Evolutionary conservation across 352 stramenopile genomes (phyloP).

Genomic region (Phytophthora cactorum): DNA sequence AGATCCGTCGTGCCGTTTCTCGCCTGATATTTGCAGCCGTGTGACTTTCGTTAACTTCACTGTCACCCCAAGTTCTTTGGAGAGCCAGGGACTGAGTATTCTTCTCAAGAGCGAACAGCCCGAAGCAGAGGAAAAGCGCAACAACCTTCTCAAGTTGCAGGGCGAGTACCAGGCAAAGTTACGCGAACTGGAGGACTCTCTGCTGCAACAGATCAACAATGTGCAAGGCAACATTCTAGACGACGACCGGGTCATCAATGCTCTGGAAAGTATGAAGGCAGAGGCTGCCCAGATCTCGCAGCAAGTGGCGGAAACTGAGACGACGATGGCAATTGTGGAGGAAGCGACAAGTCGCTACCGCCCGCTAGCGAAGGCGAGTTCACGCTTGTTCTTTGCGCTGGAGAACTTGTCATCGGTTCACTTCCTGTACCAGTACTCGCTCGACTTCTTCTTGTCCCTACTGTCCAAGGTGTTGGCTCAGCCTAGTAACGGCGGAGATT

Average conservation of each 20-base stretch:
- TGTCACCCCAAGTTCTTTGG: constrained; percentile 97
- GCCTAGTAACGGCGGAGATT: constrained; percentile 34
- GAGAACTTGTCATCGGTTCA: constrained; percentile 96
- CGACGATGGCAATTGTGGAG: constrained; percentile 86
- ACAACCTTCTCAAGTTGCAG: constrained; percentile 97
- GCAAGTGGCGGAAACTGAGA: constrained; percentile 87
- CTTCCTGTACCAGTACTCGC: constrained; percentile 99
- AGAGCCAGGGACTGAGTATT: constrained; percentile 96
- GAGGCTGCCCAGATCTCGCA: constrained; percentile 97
- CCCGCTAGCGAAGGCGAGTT: constrained; percentile 92
- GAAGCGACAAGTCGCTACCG: constrained; percentile 95
- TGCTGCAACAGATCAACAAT: constrained; percentile 98
- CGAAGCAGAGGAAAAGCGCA: constrained; percentile 97
- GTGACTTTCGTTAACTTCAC: constrained; percentile 99
- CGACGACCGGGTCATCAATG: constrained; percentile 98
- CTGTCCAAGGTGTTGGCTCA: constrained; percentile 92
- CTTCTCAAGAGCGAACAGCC: constrained; percentile 97
- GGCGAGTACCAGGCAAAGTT: constrained; percentile 98
- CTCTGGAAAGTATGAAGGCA: constrained; percentile 98
- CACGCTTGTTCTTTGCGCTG: constrained; percentile 92
- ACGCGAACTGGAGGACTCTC: constrained; percentile 97
- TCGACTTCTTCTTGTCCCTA: constrained; percentile 97
- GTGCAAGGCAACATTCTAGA: constrained; percentile 99
- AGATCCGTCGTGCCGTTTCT: constrained; percentile 97
- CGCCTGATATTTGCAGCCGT: constrained; percentile 98